Evolutionary conservation across 2,329 filamentous ascomycete genomes (phyloP).

Genomic region (Thermochaetoides dissita): DNA sequence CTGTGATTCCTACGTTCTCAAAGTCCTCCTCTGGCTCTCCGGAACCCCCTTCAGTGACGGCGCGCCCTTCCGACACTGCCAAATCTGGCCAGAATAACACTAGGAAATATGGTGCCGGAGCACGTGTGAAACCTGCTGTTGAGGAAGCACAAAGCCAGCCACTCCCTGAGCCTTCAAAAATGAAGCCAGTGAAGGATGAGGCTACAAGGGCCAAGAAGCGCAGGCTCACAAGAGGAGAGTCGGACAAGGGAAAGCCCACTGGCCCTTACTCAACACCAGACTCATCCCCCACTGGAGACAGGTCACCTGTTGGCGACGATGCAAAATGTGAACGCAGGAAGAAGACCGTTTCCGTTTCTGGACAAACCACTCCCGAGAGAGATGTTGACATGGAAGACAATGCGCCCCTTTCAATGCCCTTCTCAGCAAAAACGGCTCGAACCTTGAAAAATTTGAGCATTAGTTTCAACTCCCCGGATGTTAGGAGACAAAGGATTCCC

Average conservation of each 20-base stretch:
- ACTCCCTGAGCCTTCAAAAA: conserved; percentile 7
- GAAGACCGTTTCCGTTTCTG: no score
- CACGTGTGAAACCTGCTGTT: conserved; percentile 1
- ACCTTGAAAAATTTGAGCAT: conserved; percentile 14
- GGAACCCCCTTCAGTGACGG: conserved; percentile 6
- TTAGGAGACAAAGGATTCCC: conserved; percentile 13
- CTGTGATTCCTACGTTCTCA: conserved; percentile 6
- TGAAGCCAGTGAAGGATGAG: conserved; percentile 9
- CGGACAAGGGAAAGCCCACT: conserved; percentile 8
- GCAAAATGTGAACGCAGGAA: no score
- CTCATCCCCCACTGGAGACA: conserved; percentile 11
- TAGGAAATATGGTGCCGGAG: conserved; percentile 1
- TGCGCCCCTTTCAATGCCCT: conserved; percentile 6
- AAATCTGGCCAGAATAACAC: conserved; percentile 4
- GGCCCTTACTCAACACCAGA: conserved; percentile 16
- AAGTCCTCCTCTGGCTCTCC: conserved; percentile 9
- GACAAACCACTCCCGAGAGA: conserved; percentile 9
- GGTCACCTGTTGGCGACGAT: conserved; percentile 1
- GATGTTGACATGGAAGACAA: conserved; percentile 11
- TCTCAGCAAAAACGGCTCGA: conserved; percentile 15
- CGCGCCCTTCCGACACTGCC: conserved; percentile 1
- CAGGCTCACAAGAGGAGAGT: conserved; percentile 11
- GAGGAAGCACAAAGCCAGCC: conserved; percentile 13
- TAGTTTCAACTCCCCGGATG: conserved; percentile 2
- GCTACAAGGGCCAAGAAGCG: conserved; percentile 12